A percentile compares a stretch with the other conserved stretches of the same genome.
Conservation (phyloP, 768 basidiomycete species). For the Pisolithus orientalis region DNA sequence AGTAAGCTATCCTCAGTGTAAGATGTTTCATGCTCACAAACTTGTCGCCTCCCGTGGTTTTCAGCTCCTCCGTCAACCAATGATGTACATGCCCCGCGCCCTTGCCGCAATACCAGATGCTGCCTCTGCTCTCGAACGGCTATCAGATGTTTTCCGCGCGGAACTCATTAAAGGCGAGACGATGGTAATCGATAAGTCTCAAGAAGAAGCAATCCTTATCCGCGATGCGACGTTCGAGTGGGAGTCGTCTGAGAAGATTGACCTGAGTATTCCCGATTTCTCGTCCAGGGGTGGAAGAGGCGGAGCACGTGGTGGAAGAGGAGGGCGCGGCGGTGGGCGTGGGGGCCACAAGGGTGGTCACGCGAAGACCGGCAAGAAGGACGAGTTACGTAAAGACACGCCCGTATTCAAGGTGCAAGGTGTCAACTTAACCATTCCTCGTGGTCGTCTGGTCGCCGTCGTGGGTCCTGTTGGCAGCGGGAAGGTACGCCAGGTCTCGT, state of each 20-base stretch:
- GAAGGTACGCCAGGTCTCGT: constrained; percentile 30
- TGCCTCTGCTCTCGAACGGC: constrained; percentile 50
- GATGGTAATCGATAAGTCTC: constrained; percentile 37
- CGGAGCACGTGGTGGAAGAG: not conserved
- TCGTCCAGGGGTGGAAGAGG: constrained; percentile 1
- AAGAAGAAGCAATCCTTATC: constrained; percentile 44
- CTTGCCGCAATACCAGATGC: constrained; percentile 62
- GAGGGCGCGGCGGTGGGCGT: constrained; percentile 1
- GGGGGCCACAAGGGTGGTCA: not conserved
- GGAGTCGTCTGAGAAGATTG: constrained; percentile 34
- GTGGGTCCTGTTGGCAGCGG: constrained; percentile 68
- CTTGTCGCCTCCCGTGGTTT: not conserved
- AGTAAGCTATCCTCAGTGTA: constrained; percentile 15
- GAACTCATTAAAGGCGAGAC: constrained; percentile 40
- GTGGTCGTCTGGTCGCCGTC: constrained; percentile 56
- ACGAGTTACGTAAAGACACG: not conserved
- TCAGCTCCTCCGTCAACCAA: constrained; percentile 61
- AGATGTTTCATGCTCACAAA: not conserved
- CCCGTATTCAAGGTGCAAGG: constrained; percentile 42
- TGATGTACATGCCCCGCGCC: constrained; percentile 59
- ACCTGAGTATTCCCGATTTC: not conserved
- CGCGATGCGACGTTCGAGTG: constrained; percentile 58
- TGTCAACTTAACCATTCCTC: constrained; percentile 45
- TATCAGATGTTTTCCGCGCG: constrained; percentile 41
- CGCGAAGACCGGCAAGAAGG: constrained; percentile 5